phyloP scores from a whole-genome alignment of 352 stramenopile genomes.

The Phytophthora ramorum region DNA sequence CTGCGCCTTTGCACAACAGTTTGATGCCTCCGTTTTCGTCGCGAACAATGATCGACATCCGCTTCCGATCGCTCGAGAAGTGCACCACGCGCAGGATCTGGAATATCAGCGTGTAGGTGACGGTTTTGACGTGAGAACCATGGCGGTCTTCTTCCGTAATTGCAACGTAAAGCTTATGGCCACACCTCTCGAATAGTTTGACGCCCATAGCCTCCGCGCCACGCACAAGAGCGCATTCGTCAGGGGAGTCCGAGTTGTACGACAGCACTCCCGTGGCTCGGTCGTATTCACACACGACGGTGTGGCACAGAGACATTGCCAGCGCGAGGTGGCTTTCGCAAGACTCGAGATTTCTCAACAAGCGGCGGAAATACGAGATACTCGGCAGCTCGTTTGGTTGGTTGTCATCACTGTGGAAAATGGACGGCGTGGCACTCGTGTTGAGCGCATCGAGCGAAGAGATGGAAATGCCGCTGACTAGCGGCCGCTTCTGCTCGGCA shows the following conservation, averaged over 20 bases:
- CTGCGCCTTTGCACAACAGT: conserved; percentile 84
- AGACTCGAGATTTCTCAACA: conserved; percentile 55
- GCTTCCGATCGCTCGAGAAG: conserved; percentile 83
- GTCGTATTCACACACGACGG: conserved; percentile 83
- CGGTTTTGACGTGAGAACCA: conserved; percentile 62
- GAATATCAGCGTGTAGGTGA: conserved; percentile 72
- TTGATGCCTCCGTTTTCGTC: conserved; percentile 60
- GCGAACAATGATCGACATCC: conserved; percentile 86
- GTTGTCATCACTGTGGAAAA: conserved; percentile 22
- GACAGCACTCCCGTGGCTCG: conserved; percentile 44
- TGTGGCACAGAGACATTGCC: conserved; percentile 86
- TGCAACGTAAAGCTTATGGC: conserved; percentile 59
- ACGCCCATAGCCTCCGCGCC: conserved; percentile 83
- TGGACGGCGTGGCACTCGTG: conserved; percentile 5
- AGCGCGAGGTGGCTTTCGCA: conserved; percentile 69
- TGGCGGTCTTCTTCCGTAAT: conserved; percentile 70
- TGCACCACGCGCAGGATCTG: conserved; percentile 75
- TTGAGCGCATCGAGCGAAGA: conserved; percentile 38
- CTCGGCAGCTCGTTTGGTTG: conserved; percentile 19
- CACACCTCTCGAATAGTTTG: conserved; percentile 71
- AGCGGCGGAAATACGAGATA: conserved; percentile 53
- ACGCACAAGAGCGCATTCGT: conserved; percentile 92
- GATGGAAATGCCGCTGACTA: conserved; percentile 42
- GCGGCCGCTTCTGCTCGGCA: conserved; percentile 22
- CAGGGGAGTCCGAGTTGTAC: conserved; percentile 93